Percentiles rank a stretch among this genome's conserved stretches.
phyloP scores from a whole-genome alignment of 1,284 basidiomycete genomes.

The Ustilago xerochloae region DNA sequence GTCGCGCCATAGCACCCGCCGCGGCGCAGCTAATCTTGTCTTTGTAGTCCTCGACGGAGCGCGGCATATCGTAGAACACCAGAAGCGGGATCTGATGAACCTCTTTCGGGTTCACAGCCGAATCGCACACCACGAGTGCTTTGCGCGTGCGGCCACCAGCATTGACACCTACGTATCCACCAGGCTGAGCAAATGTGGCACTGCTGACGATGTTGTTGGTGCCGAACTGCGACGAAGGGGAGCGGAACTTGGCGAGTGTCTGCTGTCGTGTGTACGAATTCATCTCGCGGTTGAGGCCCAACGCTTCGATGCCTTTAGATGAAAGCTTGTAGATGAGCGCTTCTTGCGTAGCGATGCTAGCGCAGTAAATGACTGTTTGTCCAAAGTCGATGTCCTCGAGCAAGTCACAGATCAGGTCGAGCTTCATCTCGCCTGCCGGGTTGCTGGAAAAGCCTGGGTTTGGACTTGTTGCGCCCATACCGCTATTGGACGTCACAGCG shows the following conservation, averaged over 20 bases:
- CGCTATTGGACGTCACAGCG: conserved; percentile 71
- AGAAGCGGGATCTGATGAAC: conserved; percentile 88
- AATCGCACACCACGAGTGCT: conserved; percentile 89
- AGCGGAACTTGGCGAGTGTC: conserved; percentile 82
- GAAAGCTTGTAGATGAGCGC: conserved; percentile 79
- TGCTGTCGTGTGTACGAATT: conserved; percentile 81
- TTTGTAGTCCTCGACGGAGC: conserved; percentile 94
- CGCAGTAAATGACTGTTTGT: conserved; percentile 63
- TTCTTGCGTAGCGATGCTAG: conserved; percentile 65
- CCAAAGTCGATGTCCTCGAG: conserved; percentile 83
- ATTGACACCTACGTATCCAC: conserved; percentile 72
- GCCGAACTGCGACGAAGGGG: conserved; percentile 65
- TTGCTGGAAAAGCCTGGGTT: conserved; percentile 78
- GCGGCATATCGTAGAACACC: conserved; percentile 84
- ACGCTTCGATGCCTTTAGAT: conserved; percentile 82
- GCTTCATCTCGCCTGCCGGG: conserved; percentile 94
- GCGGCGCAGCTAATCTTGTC: conserved; percentile 77
- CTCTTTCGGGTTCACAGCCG: conserved; percentile 87
- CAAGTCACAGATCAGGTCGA: conserved; percentile 91
- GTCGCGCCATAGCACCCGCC: conserved; percentile 81
- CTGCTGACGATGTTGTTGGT: conserved; percentile 38
- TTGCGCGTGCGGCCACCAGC: conserved; percentile 61
- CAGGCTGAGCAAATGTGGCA: conserved; percentile 72
- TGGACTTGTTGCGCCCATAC: conserved; percentile 86
- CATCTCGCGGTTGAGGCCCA: conserved; percentile 83